Evolutionary conservation across 2,329 filamentous ascomycete genomes (phyloP), one percentile per base, ranked within the genome.

Genomic region (Paecilomyces dactylethromorphus): DNA sequence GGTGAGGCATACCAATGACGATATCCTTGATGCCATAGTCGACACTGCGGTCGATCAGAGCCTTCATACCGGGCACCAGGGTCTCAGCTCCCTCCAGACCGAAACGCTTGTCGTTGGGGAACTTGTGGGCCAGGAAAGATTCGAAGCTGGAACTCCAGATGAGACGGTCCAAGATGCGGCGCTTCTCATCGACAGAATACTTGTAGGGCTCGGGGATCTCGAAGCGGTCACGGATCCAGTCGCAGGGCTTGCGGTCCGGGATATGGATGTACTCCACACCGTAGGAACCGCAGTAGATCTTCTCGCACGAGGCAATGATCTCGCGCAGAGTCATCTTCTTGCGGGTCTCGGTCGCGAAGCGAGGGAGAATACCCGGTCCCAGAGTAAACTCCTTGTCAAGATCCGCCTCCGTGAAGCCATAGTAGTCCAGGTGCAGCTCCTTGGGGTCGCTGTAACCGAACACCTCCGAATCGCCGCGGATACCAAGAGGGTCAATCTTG

Each of bases 121-220:
- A 97, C 79, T 99, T 99, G 60, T 92, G 97, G 59, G 94, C 88
- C 66, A 96, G 81, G 84, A 99, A 99, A 61, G 87, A 81, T 81
- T 99, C 94, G 76, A 99, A 99, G 78, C 91, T 97, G 64, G 92
- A 96, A 74, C 91, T 93, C 94, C 94, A 99, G 76, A 99, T 99
- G 65, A 99, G 83, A 72, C 94, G 91, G 79, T 99, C 94, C 66
- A 99, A 84, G 67, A 99, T 96, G 66, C 94, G 87, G 72, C 94
- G 90, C 86, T 99, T 99, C 84, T 99, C 94, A 71, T 97, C 94
- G 60, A 96, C 89, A 0, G 91, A 95, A 82, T 97, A 97, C 78
- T 95, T 95, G 85, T 96, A 99, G 12, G 94, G 92, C 68, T 88
- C 85, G 53, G 93, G 93, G 56, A 97, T 89, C 81, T 99, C 94